phyloP scores from a whole-genome alignment of 768 basidiomycete species.

The Pisolithus tinctorius region DNA sequence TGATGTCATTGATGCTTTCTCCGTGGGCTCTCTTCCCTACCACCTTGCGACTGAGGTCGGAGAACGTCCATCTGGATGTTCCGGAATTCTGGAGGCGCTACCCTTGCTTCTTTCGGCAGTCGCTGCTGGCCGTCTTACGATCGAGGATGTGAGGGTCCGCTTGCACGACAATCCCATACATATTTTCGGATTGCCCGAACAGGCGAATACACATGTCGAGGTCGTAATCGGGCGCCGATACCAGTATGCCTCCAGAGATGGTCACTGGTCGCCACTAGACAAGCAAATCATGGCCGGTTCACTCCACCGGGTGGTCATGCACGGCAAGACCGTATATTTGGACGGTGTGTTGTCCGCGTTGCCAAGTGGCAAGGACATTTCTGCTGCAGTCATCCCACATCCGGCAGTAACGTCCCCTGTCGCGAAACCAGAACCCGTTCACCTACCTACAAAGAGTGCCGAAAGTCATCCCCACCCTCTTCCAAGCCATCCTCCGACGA shows the following conservation, averaged over 20 bases:
- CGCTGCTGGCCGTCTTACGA: constrained; percentile 64
- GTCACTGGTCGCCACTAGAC: constrained; percentile 81
- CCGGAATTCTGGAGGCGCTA: constrained; percentile 83
- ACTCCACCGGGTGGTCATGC: constrained; percentile 86
- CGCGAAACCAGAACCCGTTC: constrained; percentile 22
- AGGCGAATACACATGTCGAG: constrained; percentile 82
- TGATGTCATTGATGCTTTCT: constrained; percentile 82
- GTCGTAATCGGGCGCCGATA: constrained; percentile 79
- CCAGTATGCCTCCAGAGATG: constrained; percentile 42
- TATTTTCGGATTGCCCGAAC: constrained; percentile 89
- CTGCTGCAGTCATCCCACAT: constrained; percentile 49
- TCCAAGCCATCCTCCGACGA: constrained; percentile 6
- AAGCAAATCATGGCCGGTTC: constrained; percentile 57
- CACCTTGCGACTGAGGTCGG: constrained; percentile 58
- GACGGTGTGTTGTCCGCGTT: constrained; percentile 68
- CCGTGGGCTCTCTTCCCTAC: constrained; percentile 82
- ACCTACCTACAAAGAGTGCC: constrained; percentile 27
- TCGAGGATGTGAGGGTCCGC: constrained; percentile 77
- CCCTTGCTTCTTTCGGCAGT: constrained; percentile 87
- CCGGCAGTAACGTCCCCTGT: constrained; percentile 13
- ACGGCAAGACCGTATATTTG: constrained; percentile 83
- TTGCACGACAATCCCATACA: constrained; percentile 87
- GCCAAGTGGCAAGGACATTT: constrained; percentile 67
- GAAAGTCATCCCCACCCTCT: constrained; percentile 13
- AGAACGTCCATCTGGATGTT: constrained; percentile 54